Conservation (phyloP, 768 basidiomycete genomes). For the Serendipita indica region DNA sequence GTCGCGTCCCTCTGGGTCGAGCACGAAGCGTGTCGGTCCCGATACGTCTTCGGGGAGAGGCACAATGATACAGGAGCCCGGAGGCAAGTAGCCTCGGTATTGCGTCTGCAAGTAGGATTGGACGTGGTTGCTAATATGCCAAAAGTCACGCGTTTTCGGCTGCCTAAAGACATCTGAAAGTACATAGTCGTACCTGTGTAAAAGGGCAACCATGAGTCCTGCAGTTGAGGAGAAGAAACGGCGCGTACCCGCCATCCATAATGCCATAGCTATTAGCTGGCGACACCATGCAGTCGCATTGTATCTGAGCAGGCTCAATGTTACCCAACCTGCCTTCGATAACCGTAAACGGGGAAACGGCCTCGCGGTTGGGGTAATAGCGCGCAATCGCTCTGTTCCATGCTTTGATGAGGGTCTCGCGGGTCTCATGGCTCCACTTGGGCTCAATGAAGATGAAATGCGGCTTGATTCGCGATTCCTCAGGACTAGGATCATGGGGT, state of each 20-base stretch:
- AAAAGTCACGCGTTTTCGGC: constrained; percentile 13
- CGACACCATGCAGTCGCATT: constrained; percentile 21
- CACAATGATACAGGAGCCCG: constrained; percentile 18
- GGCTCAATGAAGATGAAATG: constrained; percentile 9
- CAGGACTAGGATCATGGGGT: too few species aligned
- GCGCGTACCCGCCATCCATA: constrained; percentile 20
- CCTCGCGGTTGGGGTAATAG: neutral
- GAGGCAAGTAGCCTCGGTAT: constrained; percentile 18
- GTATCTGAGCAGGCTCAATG: neutral
- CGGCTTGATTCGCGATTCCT: neutral
- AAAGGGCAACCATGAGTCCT: neutral
- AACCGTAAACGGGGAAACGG: neutral
- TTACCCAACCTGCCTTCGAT: neutral
- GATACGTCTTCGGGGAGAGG: constrained; percentile 11
- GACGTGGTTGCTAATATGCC: constrained; percentile 16
- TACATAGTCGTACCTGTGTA: constrained; percentile 16
- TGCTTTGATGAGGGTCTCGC: neutral
- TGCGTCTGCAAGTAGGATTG: constrained; percentile 15
- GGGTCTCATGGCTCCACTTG: neutral
- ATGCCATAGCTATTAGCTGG: constrained; percentile 21
- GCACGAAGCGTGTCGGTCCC: neutral
- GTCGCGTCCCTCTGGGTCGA: neutral
- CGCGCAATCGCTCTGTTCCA: neutral
- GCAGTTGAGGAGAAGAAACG: neutral
- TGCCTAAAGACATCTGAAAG: constrained; percentile 14